Evolutionary conservation across 2,329 filamentous ascomycete species (phyloP).

Genomic region (Hawksworthiomyces lignivorus): DNA sequence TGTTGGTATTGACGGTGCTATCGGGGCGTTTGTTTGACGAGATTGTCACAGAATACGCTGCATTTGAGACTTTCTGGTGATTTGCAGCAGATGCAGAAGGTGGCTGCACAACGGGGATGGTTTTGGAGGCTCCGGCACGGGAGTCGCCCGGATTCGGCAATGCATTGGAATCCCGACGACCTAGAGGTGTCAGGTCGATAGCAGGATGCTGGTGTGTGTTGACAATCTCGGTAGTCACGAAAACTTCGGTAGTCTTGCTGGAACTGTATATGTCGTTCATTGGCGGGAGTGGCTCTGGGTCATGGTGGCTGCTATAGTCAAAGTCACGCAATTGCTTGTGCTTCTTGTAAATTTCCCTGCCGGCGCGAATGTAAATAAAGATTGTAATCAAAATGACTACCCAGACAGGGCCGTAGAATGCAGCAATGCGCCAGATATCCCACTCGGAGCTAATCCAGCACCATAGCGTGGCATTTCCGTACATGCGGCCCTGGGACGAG

Average conservation of each 20-base stretch:
- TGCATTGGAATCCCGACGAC: conserved; percentile 17
- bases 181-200: conserved; percentile 28
- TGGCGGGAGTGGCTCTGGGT: conserved; percentile 30
- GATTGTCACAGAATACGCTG: conserved; percentile 44
- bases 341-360: conserved; percentile 59
- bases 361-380: conserved; percentile 59
- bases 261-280: conserved; percentile 39
- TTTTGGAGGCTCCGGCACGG: background rate
- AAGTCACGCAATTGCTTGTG: conserved; percentile 54
- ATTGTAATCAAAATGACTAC: conserved; percentile 53
- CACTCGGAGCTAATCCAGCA: conserved; percentile 66
- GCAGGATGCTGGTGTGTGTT: conserved; percentile 11
- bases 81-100: background rate
- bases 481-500: conserved; percentile 44
- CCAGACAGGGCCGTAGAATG: conserved; percentile 70
- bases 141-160: background rate
- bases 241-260: conserved; percentile 56
- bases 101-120: background rate
- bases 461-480: conserved; percentile 71
- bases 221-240: conserved; percentile 46
- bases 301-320: conserved; percentile 42
- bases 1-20: conserved; percentile 11
- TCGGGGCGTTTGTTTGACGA: conserved; percentile 28
- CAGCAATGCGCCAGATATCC: conserved; percentile 64
- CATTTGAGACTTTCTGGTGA: conserved; percentile 14